phyloP scores from a whole-genome alignment of 257 asterid species.

The Perilla frutescens region DNA sequence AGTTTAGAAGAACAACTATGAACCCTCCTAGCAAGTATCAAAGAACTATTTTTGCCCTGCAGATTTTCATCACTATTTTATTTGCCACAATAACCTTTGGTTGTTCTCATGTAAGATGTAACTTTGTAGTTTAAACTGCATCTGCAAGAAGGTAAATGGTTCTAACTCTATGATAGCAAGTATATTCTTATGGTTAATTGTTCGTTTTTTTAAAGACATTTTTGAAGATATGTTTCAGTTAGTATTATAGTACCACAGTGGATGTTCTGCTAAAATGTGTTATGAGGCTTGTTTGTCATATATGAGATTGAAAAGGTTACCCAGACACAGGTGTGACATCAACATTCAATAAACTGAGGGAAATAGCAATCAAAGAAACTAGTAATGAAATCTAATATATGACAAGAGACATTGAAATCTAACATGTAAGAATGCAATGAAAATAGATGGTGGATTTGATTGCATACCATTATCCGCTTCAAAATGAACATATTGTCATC shows the following conservation, averaged over 20 bases:
- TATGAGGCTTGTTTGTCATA: neutral
- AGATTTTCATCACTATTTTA: neutral
- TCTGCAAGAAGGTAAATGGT: neutral
- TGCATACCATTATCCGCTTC: constrained; percentile 94
- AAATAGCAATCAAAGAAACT: neutral
- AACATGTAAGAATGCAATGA: constrained; percentile 19
- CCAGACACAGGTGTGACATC: neutral
- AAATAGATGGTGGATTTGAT: constrained; percentile 15
- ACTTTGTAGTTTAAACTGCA: neutral
- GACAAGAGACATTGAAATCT: constrained; percentile 15
- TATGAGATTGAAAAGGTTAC: constrained; percentile 20
- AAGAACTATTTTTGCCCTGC: neutral
- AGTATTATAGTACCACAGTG: constrained; percentile 7
- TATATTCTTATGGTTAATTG: neutral
- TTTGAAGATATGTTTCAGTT: constrained; percentile 10
- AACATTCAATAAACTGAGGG: constrained; percentile 3
- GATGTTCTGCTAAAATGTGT: neutral
- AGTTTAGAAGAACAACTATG: neutral
- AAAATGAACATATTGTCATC: constrained; percentile 74
- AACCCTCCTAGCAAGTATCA: neutral
- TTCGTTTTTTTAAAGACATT: constrained; percentile 6
- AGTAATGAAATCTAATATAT: too few species aligned
- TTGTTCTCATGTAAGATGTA: neutral
- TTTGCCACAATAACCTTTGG: neutral
- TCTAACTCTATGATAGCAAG: neutral